Conservation (phyloP, 306 rosid genomes). For the Urtica urens region DNA sequence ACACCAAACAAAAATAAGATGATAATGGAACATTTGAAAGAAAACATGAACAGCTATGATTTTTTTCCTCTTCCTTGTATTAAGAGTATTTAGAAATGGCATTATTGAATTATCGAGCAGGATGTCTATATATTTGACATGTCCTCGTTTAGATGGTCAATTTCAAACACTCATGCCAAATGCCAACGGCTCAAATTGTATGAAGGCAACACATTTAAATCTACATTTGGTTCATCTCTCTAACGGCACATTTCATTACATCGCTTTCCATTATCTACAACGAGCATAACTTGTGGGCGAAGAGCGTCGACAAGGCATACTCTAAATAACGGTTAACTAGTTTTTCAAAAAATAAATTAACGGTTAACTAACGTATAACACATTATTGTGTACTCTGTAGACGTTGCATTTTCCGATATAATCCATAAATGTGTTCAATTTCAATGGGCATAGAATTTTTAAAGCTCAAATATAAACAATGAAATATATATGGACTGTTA, state of each 20-base stretch:
- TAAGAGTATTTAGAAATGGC: constrained; percentile 2
- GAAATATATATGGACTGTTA: too few relatives aligned
- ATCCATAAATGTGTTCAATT: too few relatives aligned
- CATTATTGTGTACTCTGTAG: too few relatives aligned
- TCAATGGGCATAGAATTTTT: too few relatives aligned
- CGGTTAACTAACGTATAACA: too few relatives aligned
- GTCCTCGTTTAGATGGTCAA: neutral
- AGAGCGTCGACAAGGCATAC: too few relatives aligned
- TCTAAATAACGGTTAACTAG: too few relatives aligned
- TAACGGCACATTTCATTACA: constrained; percentile 14
- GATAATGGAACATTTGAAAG: neutral
- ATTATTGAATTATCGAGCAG: neutral
- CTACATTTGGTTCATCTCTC: neutral
- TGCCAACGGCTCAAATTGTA: constrained; percentile 13
- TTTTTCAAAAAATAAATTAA: too few relatives aligned
- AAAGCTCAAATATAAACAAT: too few relatives aligned
- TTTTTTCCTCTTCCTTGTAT: constrained; percentile 1
- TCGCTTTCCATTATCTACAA: neutral
- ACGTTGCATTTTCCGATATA: too few relatives aligned
- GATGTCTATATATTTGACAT: neutral
- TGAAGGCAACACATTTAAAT: neutral
- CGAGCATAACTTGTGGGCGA: neutral
- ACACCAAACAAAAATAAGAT: too few relatives aligned
- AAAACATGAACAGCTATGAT: neutral
- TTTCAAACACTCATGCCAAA: constrained; percentile 10